Percentiles rank a stretch among this genome's conserved stretches.
phyloP scores from a whole-genome alignment of 441 rosid species.

The Biscutella laevigata region DNA sequence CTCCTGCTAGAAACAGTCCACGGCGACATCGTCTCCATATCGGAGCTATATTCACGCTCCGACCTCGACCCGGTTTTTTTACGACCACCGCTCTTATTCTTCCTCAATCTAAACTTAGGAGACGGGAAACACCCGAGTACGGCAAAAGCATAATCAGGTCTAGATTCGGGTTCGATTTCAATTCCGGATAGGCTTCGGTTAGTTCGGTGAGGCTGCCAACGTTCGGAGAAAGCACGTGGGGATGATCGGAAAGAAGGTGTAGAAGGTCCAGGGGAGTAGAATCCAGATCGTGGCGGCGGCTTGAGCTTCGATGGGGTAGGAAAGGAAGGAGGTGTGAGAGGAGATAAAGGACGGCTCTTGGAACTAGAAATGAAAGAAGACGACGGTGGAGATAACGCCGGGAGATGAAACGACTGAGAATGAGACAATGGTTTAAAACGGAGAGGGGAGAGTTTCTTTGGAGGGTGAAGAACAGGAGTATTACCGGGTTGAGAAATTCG shows the following conservation, averaged over 20 bases:
- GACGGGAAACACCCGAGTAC: constrained; percentile 62
- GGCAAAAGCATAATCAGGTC: constrained; percentile 3
- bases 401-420: constrained; percentile 22
- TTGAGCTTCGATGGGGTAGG: constrained; percentile 39
- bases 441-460: constrained; percentile 29
- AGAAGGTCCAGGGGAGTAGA: constrained; percentile 40
- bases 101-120: constrained; percentile 36
- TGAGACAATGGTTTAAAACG: constrained; percentile 25
- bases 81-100: constrained; percentile 29
- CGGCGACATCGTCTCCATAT: constrained; percentile 37
- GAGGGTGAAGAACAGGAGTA: constrained; percentile 15
- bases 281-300: constrained; percentile 47
- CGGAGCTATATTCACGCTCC: constrained; percentile 32
- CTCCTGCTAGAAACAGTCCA: constrained; percentile 57
- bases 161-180: constrained; percentile 27
- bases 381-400: constrained; percentile 27
- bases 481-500: constrained; percentile 23
- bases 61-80: constrained; percentile 19
- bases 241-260: constrained; percentile 62
- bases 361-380: constrained; percentile 26
- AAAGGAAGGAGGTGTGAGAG: constrained; percentile 23
- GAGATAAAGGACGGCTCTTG: constrained; percentile 24
- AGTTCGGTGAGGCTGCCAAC: constrained; percentile 44
- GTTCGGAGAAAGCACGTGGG: constrained; percentile 48
- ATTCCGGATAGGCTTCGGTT: constrained; percentile 29